Conservation (phyloP, 805 yeast species). For the Pichia heedii region DNA sequence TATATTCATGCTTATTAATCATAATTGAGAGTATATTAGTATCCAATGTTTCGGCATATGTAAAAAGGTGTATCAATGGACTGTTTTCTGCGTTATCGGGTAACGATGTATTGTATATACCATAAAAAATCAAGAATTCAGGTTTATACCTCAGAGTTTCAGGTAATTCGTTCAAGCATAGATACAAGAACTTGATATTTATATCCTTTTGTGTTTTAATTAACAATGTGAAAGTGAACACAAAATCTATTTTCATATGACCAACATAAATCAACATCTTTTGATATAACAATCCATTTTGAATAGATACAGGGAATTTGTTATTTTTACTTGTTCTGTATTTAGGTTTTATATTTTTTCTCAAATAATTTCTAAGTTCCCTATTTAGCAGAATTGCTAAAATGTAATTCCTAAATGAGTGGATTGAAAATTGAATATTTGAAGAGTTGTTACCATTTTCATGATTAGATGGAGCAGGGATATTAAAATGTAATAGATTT, state of each 20-base stretch:
- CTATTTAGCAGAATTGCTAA: conserved; percentile 5
- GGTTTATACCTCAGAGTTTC: conserved; percentile 2
- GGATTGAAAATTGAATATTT: background rate
- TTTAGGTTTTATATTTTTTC: conserved; percentile 3
- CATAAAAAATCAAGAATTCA: conserved; percentile 5
- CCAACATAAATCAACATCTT: background rate
- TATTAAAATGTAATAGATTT: background rate
- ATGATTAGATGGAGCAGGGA: background rate
- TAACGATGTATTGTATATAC: background rate
- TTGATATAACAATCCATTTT: background rate
- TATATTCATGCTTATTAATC: conserved; percentile 8
- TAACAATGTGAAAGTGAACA: conserved; percentile 4
- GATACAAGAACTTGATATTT: background rate
- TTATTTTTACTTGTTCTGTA: background rate
- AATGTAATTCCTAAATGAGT: conserved; percentile 2
- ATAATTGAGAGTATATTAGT: conserved; percentile 1
- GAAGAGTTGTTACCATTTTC: background rate
- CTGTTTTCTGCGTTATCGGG: background rate
- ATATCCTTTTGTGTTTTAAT: background rate
- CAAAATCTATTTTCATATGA: conserved; percentile 3
- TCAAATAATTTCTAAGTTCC: conserved; percentile 2
- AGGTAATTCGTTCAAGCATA: conserved; percentile 5
- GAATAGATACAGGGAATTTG: background rate
- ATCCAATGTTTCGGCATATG: background rate
- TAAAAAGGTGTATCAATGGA: background rate